Conservation (phyloP, 257 asterid genomes). For the Nicotiana paniculata region DNA sequence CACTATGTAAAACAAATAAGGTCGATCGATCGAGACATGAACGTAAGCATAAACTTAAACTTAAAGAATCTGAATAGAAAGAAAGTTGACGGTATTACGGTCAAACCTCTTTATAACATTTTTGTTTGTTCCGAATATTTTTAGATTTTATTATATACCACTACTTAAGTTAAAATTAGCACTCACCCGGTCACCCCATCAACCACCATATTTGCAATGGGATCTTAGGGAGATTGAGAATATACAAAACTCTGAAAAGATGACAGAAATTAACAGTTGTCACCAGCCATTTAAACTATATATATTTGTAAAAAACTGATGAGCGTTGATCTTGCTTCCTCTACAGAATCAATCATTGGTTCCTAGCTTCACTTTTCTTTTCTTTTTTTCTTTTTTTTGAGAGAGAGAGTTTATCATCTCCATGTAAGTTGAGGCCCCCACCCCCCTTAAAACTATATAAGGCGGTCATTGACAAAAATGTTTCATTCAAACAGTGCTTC, state of each 20-base stretch:
- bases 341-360: slow-evolving; percentile 36
- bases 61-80: neutral
- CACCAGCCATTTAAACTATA: slow-evolving; percentile 32
- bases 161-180: neutral
- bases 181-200: slow-evolving; percentile 4
- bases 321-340: slow-evolving; percentile 29
- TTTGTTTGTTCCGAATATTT: too few relatives aligned
- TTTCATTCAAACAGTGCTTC: slow-evolving; percentile 1
- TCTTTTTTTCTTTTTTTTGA: slow-evolving; percentile 1
- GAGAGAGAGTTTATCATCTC: neutral
- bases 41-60: neutral
- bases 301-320: slow-evolving; percentile 2
- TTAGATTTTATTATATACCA: too few relatives aligned
- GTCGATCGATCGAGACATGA: too few relatives aligned
- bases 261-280: slow-evolving; percentile 56
- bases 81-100: neutral
- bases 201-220: slow-evolving; percentile 54
- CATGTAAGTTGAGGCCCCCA: slow-evolving; percentile 23
- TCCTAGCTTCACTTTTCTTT: slow-evolving; percentile 1
- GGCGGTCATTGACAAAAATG: slow-evolving; percentile 2
- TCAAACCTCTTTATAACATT: too few relatives aligned
- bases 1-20: too few relatives aligned
- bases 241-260: slow-evolving; percentile 22
- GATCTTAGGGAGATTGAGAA: slow-evolving; percentile 54
- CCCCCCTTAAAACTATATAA: neutral